A percentile compares a stretch with the other conserved stretches of the same genome.
These are phyloP conservation scores for Fallopia convolvulus DNA, from an alignment of 148 eudicot species.

Conservation along the genomic window DNA sequence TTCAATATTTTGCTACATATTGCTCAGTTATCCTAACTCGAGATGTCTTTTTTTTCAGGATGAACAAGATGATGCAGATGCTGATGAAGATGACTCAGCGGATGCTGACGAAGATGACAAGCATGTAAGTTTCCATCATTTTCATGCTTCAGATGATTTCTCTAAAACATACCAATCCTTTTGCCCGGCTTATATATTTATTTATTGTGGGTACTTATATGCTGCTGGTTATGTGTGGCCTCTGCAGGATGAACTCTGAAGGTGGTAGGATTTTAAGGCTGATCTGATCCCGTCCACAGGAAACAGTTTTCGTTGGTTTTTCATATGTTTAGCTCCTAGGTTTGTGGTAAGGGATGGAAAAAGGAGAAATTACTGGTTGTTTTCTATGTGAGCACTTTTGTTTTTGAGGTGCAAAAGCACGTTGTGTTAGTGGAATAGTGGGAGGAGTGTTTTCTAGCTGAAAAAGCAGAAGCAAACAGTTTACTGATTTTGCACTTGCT, in stretches of 20 bases:
- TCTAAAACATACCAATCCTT: not conserved
- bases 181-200: not conserved
- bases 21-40: not conserved
- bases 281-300: not conserved
- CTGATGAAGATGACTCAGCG: constrained; percentile 16
- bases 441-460: not conserved
- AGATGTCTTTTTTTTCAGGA: constrained; percentile 18
- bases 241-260: constrained; percentile 2
- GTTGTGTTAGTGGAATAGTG: not conserved
- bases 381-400: not conserved
- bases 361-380: not conserved
- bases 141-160: not conserved
- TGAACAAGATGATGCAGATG: constrained; percentile 39
- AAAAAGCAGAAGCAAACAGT: not conserved
- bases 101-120: constrained; percentile 25
- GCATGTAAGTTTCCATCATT: constrained; percentile 32
- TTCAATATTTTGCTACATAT: not conserved
- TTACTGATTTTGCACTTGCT: not conserved
- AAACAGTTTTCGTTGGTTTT: not conserved
- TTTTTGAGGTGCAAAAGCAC: not conserved
- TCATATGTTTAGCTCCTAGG: not conserved
- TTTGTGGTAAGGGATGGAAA: not conserved
- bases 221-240: not conserved
- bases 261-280: not conserved
- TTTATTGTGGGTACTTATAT: not conserved